A percentile compares a stretch with the other conserved stretches of the same genome.
Evolutionary conservation across 2,329 filamentous ascomycete genomes (phyloP).

Genomic region (Akanthomyces muscarius): DNA sequence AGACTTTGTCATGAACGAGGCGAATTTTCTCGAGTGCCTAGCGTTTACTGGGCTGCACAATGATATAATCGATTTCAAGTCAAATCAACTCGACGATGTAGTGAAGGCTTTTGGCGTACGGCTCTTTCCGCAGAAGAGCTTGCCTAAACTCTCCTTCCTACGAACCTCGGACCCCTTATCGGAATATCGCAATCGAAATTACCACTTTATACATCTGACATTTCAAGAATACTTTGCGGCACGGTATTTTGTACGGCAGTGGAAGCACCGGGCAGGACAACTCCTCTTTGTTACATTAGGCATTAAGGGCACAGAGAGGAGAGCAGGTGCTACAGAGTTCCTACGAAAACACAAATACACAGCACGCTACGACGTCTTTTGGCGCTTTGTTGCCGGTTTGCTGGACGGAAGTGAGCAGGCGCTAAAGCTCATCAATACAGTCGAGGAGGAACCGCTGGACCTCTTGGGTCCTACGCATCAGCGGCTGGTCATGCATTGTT

Average conservation of each 20-base stretch:
- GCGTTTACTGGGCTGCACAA: too few species aligned
- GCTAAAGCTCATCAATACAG: too few species aligned
- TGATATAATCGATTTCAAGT: too few species aligned
- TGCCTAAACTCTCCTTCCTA: slow-evolving; percentile 38
- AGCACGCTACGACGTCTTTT: slow-evolving; percentile 36
- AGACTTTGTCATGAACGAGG: too few species aligned
- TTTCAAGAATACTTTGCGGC: slow-evolving; percentile 42
- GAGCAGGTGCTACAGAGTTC: slow-evolving; percentile 23
- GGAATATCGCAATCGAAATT: slow-evolving; percentile 23
- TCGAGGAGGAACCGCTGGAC: too few species aligned
- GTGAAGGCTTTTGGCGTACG: too few species aligned
- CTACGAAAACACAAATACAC: slow-evolving; percentile 36
- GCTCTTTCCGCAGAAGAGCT: too few species aligned
- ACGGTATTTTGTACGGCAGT: slow-evolving; percentile 35
- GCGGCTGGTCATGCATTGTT: too few species aligned
- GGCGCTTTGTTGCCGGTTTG: slow-evolving; percentile 40
- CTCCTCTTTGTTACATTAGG: slow-evolving; percentile 20
- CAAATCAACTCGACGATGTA: too few species aligned
- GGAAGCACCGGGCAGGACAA: slow-evolving; percentile 20
- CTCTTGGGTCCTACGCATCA: too few species aligned
- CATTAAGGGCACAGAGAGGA: neutral
- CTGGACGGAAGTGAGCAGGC: slow-evolving; percentile 26
- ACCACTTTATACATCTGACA: slow-evolving; percentile 41
- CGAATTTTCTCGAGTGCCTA: too few species aligned
- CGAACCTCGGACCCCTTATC: slow-evolving; percentile 29